Base-by-base conservation (phyloP, 2,329 filamentous ascomycete genomes). In the Sporothrix phasma region DNA sequence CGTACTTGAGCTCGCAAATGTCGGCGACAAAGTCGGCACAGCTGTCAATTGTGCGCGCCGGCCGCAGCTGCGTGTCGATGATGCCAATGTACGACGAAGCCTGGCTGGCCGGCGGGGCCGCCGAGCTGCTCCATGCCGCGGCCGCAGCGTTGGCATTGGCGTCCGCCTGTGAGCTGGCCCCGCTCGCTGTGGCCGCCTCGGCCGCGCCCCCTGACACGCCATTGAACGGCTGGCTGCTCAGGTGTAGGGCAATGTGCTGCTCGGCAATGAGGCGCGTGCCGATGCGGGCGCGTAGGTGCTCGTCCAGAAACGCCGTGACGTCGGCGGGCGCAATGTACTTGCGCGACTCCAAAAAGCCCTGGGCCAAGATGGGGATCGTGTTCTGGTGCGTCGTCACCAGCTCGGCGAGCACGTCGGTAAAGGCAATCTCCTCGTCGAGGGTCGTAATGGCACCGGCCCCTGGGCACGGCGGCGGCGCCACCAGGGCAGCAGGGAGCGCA, bases 1-100 rank as follows among this genome's bases (percentile, higher is more conserved):
- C 94, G 72, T 99, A 99, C 67, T 94, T 93, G 41, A 97, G 82
- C 78, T 97, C 94, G 77, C 93, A 97, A 66, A 97, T 96, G 72
- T 97, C 94, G 45, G 90, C 90, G 0, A 99, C 94, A 67, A 94
- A 95, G 65, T 88, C 87, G 61, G 92, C 92, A 75, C 93, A 97
- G 6, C 85, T 84, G 69, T 92, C 87, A 49, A 97, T 85, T 47
- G 93, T 90, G 53, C 84, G 82, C 0, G 91, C 89, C 0, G 94
- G 94, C 41, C 87, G 87, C 10, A 99, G 80, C 2, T 87, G 87
- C 0, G 94, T 97, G 76, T 99, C 93, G 67, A 99, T 97, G 24
- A 97, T 67, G 61, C 94, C 94, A 67, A 97, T 95, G 73, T 93
- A 97, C 61, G 86, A 88, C 0, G 79, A 22, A 2, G 64, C 56